phyloP scores from a whole-genome alignment of 371 early-diverging fungal species.

The Vairimorpha apis region DNA sequence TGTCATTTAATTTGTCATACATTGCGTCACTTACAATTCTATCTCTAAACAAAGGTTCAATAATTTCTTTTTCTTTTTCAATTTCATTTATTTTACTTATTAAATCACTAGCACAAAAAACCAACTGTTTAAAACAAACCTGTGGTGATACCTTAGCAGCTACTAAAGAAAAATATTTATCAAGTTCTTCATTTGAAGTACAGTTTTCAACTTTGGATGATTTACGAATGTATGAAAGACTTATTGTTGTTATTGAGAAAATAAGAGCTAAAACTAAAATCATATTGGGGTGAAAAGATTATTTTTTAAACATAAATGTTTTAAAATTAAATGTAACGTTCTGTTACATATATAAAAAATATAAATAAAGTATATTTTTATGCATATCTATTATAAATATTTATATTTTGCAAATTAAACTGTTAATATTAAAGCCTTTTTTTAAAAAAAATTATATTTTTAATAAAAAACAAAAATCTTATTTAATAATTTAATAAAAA shows the following conservation, averaged over 20 bases:
- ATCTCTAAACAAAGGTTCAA: constrained; percentile 15
- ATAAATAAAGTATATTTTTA: not conserved
- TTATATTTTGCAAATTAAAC: not conserved
- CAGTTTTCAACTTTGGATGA: not conserved
- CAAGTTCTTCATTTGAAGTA: not conserved
- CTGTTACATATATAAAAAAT: too few species aligned
- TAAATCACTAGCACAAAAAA: not conserved
- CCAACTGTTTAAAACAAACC: constrained; percentile 10
- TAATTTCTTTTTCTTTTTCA: constrained; percentile 31
- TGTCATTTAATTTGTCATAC: constrained; percentile 21
- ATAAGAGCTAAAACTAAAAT: not conserved
- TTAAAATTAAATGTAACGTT: too few species aligned
- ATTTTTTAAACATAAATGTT: too few species aligned
- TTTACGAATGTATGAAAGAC: not conserved
- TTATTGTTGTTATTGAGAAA: not conserved
- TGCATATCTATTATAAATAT: not conserved
- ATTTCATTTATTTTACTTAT: constrained; percentile 1
- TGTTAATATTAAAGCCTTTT: not conserved
- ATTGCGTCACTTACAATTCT: constrained; percentile 35
- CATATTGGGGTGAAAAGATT: not conserved
- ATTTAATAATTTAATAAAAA: too few species aligned
- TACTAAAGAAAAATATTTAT: not conserved
- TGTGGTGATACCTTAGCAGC: not conserved
- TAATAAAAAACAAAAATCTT: too few species aligned
- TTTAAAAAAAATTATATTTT: not conserved